Evolutionary conservation across 2,329 filamentous ascomycete genomes (phyloP), one percentile per base, ranked within the genome.

Genomic region (Pestalotiopsis fici): DNA sequence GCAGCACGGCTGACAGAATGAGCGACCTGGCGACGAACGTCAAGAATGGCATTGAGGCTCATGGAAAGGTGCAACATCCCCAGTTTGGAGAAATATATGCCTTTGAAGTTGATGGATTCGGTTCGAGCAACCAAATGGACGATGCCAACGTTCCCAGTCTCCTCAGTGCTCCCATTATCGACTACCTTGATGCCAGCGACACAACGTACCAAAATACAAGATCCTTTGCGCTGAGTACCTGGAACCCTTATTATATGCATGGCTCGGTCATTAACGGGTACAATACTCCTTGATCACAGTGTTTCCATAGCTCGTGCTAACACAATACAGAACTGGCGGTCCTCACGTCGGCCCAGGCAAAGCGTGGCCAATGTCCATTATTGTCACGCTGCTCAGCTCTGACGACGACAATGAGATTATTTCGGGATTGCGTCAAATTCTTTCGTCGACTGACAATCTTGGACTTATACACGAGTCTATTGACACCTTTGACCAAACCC

Each of bases 401-500:
- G 86, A 93, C 59, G 86, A 93, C 66, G 92, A 95, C 64, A 83
- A 83, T 0, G 94, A 97, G 82, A 97, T 97, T 67, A 80, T 81
- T 50, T 78, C 80, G n/a, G 86, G 88, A n/a, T 80, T 97, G 64
- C 83, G 72, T 59, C 80, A 89, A 69, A 81, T 90, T 13, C 87
- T 97, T 68, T 88, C 90, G 71, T 89, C 90, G 68, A 93, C 91
- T 2, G 91, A 89, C 71, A 84, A 85, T n/a, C 83, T 93, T 9
- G 94, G 94, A 0, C 78, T 97, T 71, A 88, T 97, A 0, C 93
- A 97, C 72, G 94, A 97, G 81, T 93, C 90, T 67, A 85, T 95
- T 65, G 87, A 93, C 75, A 91, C 93, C 15, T 87, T 90, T 60
- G 82, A 87, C 67, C 81, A 85, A 25, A 74, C 69, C 4, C 69